These are phyloP conservation scores for Phytophthora idaei DNA, from an alignment of 352 stramenopile species.

Conservation along the genomic window DNA sequence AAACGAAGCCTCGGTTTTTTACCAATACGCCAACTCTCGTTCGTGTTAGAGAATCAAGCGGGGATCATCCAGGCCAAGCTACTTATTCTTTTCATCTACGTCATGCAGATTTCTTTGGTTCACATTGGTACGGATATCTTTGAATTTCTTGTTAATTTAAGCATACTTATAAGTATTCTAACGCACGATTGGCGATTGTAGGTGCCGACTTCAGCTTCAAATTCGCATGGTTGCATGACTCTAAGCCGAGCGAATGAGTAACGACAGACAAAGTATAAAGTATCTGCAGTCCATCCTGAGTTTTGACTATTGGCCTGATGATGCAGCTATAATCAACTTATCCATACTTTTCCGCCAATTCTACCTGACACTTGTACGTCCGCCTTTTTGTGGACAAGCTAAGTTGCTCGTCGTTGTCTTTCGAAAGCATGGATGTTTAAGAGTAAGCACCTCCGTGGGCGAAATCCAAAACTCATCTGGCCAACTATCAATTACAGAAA, in stretches of 20 bases:
- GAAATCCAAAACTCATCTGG: too few relatives aligned
- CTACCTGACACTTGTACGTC: too few relatives aligned
- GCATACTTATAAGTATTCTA: too few relatives aligned
- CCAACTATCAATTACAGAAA: too few relatives aligned
- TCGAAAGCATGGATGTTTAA: too few relatives aligned
- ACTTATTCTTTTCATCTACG: slow-evolving; percentile 34
- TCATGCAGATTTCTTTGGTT: slow-evolving; percentile 33
- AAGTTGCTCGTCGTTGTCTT: too few relatives aligned
- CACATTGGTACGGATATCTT: slow-evolving; percentile 27
- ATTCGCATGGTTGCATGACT: slow-evolving; percentile 16
- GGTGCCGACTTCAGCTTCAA: slow-evolving; percentile 34
- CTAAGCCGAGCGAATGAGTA: not conserved
- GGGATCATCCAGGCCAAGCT: slow-evolving; percentile 36
- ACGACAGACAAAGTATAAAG: not conserved
- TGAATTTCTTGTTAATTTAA: not conserved
- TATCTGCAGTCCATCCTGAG: too few relatives aligned
- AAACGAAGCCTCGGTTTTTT: slow-evolving; percentile 23
- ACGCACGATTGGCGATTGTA: not conserved
- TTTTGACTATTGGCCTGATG: too few relatives aligned
- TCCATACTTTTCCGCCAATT: too few relatives aligned
- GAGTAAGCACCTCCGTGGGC: too few relatives aligned
- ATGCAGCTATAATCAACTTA: too few relatives aligned
- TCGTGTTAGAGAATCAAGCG: slow-evolving; percentile 36
- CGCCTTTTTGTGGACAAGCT: too few relatives aligned
- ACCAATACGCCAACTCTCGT: slow-evolving; percentile 27